Evolutionary conservation across 1,284 basidiomycete genomes (phyloP).

Genomic region (Trametes hirsuta): DNA sequence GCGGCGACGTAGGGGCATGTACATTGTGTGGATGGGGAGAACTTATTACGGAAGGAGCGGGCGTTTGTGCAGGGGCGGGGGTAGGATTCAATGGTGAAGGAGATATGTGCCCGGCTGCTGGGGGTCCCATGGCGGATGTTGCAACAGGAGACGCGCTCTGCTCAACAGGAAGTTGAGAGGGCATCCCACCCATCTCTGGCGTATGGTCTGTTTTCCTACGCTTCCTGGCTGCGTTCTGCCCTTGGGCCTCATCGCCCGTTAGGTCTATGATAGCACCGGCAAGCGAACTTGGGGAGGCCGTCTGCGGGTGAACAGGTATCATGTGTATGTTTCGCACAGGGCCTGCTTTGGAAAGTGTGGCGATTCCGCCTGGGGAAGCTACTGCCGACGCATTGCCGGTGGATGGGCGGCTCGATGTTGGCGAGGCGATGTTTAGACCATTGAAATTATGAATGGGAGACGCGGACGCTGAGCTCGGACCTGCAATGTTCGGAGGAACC

Average conservation of each 20-base stretch:
- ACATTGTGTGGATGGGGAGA: background rate
- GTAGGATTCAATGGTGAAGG: background rate
- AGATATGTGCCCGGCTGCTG: background rate
- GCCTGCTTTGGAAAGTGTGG: background rate
- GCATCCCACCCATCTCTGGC: background rate
- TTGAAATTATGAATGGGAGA: slow-evolving; percentile 16
- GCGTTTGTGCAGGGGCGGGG: background rate
- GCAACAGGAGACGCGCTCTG: background rate
- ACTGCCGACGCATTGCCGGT: background rate
- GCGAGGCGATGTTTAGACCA: slow-evolving; percentile 14
- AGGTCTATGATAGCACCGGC: slow-evolving; percentile 24
- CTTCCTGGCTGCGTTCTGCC: slow-evolving; percentile 14
- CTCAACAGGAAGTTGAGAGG: background rate
- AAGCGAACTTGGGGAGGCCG: slow-evolving; percentile 14
- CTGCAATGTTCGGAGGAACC: background rate
- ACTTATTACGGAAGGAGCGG: background rate
- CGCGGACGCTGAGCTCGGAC: slow-evolving; percentile 7
- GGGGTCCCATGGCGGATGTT: background rate
- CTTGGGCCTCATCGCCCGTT: slow-evolving; percentile 6
- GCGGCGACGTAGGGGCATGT: background rate
- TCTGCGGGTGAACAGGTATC: background rate
- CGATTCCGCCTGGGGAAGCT: background rate
- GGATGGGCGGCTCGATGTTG: slow-evolving; percentile 10
- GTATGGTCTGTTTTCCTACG: slow-evolving; percentile 19
- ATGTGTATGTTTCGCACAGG: slow-evolving; percentile 4